Conservation (phyloP, 2,329 filamentous ascomycete genomes). For the Calonectria montana region DNA sequence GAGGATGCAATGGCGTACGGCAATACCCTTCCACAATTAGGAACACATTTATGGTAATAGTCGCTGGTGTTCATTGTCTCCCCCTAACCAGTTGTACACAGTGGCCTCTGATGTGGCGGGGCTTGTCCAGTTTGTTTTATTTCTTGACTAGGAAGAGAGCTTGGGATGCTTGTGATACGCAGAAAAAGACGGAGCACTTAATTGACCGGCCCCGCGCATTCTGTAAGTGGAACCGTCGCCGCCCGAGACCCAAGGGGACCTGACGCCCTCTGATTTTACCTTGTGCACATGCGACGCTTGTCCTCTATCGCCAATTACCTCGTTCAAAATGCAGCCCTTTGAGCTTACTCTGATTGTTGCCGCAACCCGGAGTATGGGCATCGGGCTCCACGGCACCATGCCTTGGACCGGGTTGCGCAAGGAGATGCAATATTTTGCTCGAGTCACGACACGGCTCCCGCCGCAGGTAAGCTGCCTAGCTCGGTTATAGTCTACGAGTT, state of each 20-base stretch:
- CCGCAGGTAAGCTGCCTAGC: constrained; percentile 47
- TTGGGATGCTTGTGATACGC: background rate
- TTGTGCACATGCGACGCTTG: background rate
- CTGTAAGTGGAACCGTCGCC: constrained; percentile 3
- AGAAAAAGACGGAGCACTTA: background rate
- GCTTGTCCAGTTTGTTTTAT: background rate
- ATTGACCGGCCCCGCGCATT: constrained; percentile 10
- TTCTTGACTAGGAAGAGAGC: background rate
- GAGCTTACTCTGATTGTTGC: constrained; percentile 93
- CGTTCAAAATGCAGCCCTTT: constrained; percentile 49
- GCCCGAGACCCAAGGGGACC: background rate
- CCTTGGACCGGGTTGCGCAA: constrained; percentile 91
- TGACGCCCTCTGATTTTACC: background rate
- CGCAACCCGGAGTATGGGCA: constrained; percentile 91
- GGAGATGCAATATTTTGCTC: constrained; percentile 96
- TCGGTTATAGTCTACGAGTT: background rate
- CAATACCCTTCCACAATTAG: background rate
- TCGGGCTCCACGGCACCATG: constrained; percentile 81
- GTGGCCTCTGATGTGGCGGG: background rate
- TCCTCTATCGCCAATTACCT: constrained; percentile 18
- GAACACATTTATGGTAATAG: background rate
- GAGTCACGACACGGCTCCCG: constrained; percentile 80
- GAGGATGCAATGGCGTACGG: background rate
- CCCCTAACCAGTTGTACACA: background rate
- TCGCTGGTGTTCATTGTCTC: background rate